Evolutionary conservation across 345 rosid genomes (phyloP).

Genomic region (Pseudoturritis turrita): DNA sequence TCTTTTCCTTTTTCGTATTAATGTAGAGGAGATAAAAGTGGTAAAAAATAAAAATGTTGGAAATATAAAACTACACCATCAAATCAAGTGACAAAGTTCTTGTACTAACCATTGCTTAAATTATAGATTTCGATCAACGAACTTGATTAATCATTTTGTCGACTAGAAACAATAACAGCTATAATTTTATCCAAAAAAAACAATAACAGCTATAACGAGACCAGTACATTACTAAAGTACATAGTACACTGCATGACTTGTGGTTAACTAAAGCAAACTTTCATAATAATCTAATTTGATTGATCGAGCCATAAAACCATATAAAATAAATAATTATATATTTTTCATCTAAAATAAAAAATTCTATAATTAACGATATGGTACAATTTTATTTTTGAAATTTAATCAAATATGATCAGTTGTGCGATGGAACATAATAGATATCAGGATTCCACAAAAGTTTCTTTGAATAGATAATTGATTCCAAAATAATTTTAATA

Average conservation of each 20-base stretch:
- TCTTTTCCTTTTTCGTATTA: too few species aligned
- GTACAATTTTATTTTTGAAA: too few species aligned
- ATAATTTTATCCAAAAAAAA: too few species aligned
- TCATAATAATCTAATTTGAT: not conserved
- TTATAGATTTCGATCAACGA: not conserved
- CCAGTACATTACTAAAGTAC: not conserved
- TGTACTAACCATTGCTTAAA: slow-evolving; percentile 14
- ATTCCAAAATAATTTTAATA: too few species aligned
- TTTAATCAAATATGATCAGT: too few species aligned
- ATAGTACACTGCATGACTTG: slow-evolving; percentile 6
- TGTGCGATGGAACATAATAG: too few species aligned
- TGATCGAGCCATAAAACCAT: not conserved
- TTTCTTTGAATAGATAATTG: too few species aligned
- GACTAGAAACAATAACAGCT: not conserved
- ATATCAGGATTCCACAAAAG: too few species aligned
- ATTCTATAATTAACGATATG: too few species aligned
- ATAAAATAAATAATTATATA: too few species aligned
- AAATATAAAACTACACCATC: not conserved
- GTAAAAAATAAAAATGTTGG: not conserved
- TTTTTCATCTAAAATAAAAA: too few species aligned
- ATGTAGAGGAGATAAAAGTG: not conserved
- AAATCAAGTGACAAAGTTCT: slow-evolving; percentile 14
- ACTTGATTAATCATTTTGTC: slow-evolving; percentile 21
- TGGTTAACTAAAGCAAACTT: not conserved
- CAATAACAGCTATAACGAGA: not conserved